Percentiles rank a stretch among this genome's conserved stretches.
These are phyloP conservation scores for Amorphotheca resinae DNA, from an alignment of 495 filamentous ascomycete genomes.

Conservation along the genomic window DNA sequence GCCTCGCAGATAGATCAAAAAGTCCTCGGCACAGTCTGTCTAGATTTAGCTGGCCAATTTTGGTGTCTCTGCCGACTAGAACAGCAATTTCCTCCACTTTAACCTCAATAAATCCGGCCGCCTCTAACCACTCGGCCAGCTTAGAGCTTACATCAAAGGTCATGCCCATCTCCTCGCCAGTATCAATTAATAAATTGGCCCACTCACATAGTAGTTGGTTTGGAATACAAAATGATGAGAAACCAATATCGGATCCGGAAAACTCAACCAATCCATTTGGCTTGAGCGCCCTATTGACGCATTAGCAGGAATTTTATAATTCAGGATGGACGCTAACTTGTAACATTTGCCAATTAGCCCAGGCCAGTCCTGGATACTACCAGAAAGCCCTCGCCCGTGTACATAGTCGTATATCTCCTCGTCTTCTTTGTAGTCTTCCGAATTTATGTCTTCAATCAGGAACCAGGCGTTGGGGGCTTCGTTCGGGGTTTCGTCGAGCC, in stretches of 20 bases:
- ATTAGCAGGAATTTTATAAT: not conserved
- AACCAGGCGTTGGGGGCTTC: not conserved
- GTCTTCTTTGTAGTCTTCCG: not conserved
- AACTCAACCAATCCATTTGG: not conserved
- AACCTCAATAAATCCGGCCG: not conserved
- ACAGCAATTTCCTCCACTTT: not conserved
- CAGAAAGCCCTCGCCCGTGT: not conserved
- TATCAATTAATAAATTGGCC: not conserved
- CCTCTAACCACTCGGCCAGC: not conserved
- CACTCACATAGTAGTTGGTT: not conserved
- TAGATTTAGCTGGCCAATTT: not conserved
- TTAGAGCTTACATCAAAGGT: not conserved
- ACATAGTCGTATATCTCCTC: not conserved
- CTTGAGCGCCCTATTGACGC: not conserved
- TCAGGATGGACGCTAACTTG: not conserved
- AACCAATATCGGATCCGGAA: not conserved
- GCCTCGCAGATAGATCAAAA: not conserved
- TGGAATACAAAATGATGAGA: not conserved
- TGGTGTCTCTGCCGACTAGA: not conserved
- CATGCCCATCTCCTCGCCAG: not conserved
- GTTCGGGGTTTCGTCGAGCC: not conserved
- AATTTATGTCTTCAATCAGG: not conserved
- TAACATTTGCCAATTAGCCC: not conserved
- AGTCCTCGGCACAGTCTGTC: not conserved
- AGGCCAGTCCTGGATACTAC: not conserved